These are phyloP conservation scores for Agaricus blazei DNA, from an alignment of 768 basidiomycete species.

Conservation along the genomic window DNA sequence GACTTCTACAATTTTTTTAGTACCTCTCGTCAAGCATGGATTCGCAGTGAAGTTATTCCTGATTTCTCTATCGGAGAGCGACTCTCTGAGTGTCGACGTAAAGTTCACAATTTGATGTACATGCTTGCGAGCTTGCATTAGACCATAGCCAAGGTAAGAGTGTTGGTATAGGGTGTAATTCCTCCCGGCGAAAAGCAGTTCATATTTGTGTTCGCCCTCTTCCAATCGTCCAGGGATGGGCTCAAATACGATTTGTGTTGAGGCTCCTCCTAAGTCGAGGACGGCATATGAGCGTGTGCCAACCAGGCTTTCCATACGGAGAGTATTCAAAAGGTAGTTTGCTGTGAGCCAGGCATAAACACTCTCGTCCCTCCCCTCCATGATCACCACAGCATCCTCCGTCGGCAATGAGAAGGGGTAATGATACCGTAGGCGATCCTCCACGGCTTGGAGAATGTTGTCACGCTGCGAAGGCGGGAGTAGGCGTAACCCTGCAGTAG, in stretches of 20 bases:
- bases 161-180: constrained; percentile 88
- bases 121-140: constrained; percentile 81
- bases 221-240: constrained; percentile 50
- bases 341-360: constrained; percentile 99
- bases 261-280: constrained; percentile 93
- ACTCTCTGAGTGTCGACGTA: constrained; percentile 46
- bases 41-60: constrained; percentile 44
- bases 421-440: constrained; percentile 42
- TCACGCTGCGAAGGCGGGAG: constrained; percentile 57
- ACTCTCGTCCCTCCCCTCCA: constrained; percentile 95
- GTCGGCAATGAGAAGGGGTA: constrained; percentile 63
- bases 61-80: constrained; percentile 8
- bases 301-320: constrained; percentile 47
- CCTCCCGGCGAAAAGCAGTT: constrained; percentile 67
- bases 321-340: constrained; percentile 82
- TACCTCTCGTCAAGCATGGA: constrained; percentile 76
- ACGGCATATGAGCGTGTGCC: constrained; percentile 69
- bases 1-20: constrained; percentile 58
- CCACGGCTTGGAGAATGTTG: constrained; percentile 75
- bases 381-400: constrained; percentile 70
- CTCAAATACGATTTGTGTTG: constrained; percentile 97
- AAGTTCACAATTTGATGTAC: constrained; percentile 90
- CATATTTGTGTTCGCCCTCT: constrained; percentile 92
- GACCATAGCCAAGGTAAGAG: constrained; percentile 94
- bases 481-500: constrained; percentile 81